Conservation (phyloP, 2,329 filamentous ascomycete species). For the Pestalotiopsis sp. region DNA sequence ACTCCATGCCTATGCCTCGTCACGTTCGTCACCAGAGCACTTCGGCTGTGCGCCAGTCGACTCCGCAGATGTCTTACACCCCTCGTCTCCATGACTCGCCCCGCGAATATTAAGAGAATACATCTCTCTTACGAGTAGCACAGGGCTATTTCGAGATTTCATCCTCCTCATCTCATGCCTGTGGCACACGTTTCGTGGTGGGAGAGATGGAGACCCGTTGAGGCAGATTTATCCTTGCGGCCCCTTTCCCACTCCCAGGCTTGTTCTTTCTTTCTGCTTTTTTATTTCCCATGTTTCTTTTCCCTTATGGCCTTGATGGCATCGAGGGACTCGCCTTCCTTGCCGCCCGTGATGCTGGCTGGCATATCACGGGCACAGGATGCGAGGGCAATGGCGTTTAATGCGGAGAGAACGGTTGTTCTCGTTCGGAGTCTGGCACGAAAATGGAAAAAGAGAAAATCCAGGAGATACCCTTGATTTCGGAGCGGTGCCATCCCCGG, state of each 20-base stretch:
- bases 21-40: conserved; percentile 33
- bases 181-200: no score
- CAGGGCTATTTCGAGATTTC: no score
- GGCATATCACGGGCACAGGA: neutral
- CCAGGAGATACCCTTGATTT: neutral
- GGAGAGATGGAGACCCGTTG: no score
- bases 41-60: conserved; percentile 19
- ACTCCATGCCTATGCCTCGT: conserved; percentile 11
- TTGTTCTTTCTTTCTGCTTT: no score
- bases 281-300: conserved; percentile 1
- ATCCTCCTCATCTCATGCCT: no score
- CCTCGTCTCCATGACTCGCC: conserved; percentile 11
- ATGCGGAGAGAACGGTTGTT: neutral
- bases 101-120: neutral
- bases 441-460: conserved; percentile 1
- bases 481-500: conserved; percentile 1
- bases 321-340: no score
- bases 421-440: neutral
- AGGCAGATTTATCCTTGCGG: no score
- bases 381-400: neutral
- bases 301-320: neutral
- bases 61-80: conserved; percentile 7
- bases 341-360: no score
- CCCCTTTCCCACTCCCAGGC: no score
- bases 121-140: no score